Conservation (phyloP, 2,329 filamentous ascomycete species). For the Aspergillus sp. region DNA sequence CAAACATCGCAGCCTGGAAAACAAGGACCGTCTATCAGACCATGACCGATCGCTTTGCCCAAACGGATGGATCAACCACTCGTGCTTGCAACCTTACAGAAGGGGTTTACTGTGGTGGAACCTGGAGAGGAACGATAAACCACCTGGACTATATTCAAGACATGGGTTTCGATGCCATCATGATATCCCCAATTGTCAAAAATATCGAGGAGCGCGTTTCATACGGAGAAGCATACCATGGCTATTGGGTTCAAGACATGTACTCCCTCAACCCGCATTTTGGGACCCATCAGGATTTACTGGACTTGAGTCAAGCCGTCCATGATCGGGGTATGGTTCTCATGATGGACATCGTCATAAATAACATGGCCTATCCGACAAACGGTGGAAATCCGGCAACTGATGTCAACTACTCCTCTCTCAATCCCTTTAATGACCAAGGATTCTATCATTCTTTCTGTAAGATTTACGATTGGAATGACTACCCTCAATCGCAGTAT, state of each 20-base stretch:
- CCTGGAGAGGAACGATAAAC: slow-evolving; percentile 50
- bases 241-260: slow-evolving; percentile 52
- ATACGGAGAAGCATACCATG: slow-evolving; percentile 51
- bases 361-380: slow-evolving; percentile 45
- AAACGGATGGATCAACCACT: slow-evolving; percentile 39
- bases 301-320: slow-evolving; percentile 45
- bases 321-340: slow-evolving; percentile 52
- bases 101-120: slow-evolving; percentile 51
- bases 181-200: slow-evolving; percentile 44
- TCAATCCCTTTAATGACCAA: slow-evolving; percentile 28
- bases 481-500: slow-evolving; percentile 36
- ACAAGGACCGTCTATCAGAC: slow-evolving; percentile 48
- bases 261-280: slow-evolving; percentile 52
- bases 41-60: slow-evolving; percentile 49
- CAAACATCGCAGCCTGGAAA: slow-evolving; percentile 37
- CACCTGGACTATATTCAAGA: slow-evolving; percentile 53
- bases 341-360: slow-evolving; percentile 55
- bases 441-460: slow-evolving; percentile 32
- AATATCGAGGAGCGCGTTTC: slow-evolving; percentile 38
- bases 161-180: slow-evolving; percentile 52
- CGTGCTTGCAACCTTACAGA: slow-evolving; percentile 30
- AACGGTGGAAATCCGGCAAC: slow-evolving; percentile 27
- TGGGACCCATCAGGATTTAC: slow-evolving; percentile 49
- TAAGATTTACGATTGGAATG: slow-evolving; percentile 33
- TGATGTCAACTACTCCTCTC: slow-evolving; percentile 24